Evolutionary conservation across 169 alveolate genomes (phyloP).

Genomic region (Cryptosporidium canis): DNA sequence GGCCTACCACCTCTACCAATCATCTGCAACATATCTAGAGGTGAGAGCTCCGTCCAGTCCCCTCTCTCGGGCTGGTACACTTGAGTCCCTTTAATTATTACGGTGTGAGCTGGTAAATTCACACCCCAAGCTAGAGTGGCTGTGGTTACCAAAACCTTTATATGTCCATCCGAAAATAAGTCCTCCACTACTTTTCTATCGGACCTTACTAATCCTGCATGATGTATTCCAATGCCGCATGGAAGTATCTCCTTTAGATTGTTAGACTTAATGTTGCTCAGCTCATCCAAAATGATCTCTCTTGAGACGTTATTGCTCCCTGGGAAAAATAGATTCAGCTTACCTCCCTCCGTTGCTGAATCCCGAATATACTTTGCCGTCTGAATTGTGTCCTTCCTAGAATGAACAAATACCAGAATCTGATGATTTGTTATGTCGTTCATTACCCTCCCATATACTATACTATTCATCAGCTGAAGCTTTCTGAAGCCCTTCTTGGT

Average conservation of each 20-base stretch:
- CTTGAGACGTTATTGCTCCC: constrained; percentile 88
- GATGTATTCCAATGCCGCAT: constrained; percentile 99
- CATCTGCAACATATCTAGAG: constrained; percentile 99
- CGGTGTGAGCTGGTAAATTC: constrained; percentile 99
- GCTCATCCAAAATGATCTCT: constrained; percentile 90
- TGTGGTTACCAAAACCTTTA: constrained; percentile 97
- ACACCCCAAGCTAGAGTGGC: constrained; percentile 99
- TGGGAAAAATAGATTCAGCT: constrained; percentile 84
- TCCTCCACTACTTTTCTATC: constrained; percentile 98
- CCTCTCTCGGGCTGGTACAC: constrained; percentile 97
- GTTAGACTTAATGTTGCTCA: constrained; percentile 84
- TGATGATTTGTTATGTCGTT: constrained; percentile 88
- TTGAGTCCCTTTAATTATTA: constrained; percentile 99
- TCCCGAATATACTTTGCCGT: constrained; percentile 93
- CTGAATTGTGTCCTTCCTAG: constrained; percentile 98
- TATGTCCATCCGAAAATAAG: constrained; percentile 94
- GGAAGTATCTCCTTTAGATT: constrained; percentile 96
- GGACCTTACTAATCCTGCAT: constrained; percentile 98
- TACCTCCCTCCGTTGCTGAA: constrained; percentile 89
- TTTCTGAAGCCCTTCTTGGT: constrained; percentile 97
- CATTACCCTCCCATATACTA: constrained; percentile 91
- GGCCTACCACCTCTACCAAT: constrained; percentile 99
- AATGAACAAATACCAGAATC: constrained; percentile 97
- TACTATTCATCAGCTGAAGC: constrained; percentile 94
- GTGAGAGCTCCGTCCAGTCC: constrained; percentile 96